Evolutionary conservation across 371 early-diverging fungal genomes (phyloP).

Genomic region (Mucor piriformis): DNA sequence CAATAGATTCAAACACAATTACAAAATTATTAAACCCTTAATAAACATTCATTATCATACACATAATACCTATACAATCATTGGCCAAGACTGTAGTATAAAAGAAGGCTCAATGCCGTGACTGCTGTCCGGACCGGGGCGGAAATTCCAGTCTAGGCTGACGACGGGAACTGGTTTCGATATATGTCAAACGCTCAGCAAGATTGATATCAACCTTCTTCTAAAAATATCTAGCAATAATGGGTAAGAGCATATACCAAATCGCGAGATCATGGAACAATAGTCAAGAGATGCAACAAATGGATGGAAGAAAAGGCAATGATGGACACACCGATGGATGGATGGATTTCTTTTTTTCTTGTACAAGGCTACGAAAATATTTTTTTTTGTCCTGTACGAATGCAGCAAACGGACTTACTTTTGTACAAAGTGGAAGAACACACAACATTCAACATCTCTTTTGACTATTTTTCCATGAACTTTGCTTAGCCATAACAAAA

Average conservation of each 20-base stretch:
- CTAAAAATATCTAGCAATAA: slow-evolving; percentile 30
- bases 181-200: slow-evolving; percentile 12
- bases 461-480: no score
- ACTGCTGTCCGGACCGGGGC: slow-evolving; percentile 12
- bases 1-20: slow-evolving; percentile 5
- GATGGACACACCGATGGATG: not conserved
- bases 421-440: no score
- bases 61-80: no score
- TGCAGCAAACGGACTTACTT: no score
- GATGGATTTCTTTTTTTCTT: not conserved
- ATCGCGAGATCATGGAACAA: not conserved
- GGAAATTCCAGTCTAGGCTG: not conserved
- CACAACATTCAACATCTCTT: not conserved
- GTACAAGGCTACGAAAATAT: not conserved
- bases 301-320: not conserved
- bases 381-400: not conserved
- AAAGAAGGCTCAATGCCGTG: not conserved
- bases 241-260: slow-evolving; percentile 21
- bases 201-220: slow-evolving; percentile 21
- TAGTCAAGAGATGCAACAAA: not conserved
- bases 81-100: no score
- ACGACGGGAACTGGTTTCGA: not conserved
- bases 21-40: not conserved
- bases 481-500: no score
- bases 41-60: no score